phyloP scores from a whole-genome alignment of 441 rosid species.

The Gossypium lobatum region DNA sequence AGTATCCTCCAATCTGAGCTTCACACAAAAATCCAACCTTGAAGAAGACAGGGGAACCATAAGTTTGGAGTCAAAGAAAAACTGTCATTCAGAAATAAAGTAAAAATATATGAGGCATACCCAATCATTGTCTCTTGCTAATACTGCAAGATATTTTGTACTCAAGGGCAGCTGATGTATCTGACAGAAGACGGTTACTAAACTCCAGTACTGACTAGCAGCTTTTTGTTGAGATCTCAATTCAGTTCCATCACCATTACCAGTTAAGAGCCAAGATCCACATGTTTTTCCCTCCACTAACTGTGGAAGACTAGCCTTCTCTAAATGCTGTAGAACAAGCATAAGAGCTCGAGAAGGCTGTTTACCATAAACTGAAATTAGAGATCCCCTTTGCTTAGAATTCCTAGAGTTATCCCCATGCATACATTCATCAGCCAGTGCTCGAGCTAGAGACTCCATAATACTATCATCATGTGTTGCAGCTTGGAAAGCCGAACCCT shows the following conservation, averaged over 20 bases:
- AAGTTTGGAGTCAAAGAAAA: conserved; percentile 20
- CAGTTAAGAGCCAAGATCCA: conserved; percentile 90
- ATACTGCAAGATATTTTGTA: conserved; percentile 85
- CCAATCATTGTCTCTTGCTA: conserved; percentile 99
- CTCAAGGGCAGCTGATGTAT: conserved; percentile 91
- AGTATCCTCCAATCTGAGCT: conserved; percentile 95
- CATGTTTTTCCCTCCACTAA: conserved; percentile 67
- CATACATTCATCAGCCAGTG: conserved; percentile 82
- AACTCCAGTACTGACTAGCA: conserved; percentile 87
- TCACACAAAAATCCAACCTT: conserved; percentile 96
- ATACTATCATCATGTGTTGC: conserved; percentile 55
- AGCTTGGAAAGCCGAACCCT: conserved; percentile 56
- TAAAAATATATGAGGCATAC: conserved; percentile 42
- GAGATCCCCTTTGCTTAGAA: conserved; percentile 39
- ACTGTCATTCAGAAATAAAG: conserved; percentile 8
- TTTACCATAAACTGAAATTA: conserved; percentile 29
- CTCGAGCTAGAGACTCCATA: conserved; percentile 79
- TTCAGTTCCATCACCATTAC: conserved; percentile 85
- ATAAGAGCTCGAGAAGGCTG: conserved; percentile 56
- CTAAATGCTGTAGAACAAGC: conserved; percentile 89
- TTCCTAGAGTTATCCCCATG: conserved; percentile 41
- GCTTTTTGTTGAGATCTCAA: conserved; percentile 84
- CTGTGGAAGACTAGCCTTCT: conserved; percentile 85
- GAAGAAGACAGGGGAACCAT: conserved; percentile 29
- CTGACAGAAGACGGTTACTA: conserved; percentile 86